Conservation (phyloP, 1,284 basidiomycete genomes). For the Schizophyllum commune region DNA sequence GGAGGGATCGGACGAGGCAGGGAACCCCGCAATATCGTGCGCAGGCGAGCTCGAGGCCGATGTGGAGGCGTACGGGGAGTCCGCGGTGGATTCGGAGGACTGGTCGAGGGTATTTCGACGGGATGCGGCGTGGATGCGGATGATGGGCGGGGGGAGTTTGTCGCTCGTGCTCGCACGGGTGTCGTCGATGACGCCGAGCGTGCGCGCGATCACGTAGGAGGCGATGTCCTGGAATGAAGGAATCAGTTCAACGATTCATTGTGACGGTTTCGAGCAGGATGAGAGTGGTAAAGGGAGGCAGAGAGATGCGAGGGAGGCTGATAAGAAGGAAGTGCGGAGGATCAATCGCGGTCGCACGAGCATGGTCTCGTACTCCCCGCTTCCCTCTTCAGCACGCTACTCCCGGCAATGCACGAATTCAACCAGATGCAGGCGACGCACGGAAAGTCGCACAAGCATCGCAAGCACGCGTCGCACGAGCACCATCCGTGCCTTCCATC, state of each 20-base stretch:
- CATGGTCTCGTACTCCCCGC: too few species aligned
- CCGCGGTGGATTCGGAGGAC: slow-evolving; percentile 17
- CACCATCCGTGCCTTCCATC: too few species aligned
- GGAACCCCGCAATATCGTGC: too few species aligned
- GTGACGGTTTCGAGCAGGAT: too few species aligned
- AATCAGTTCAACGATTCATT: too few species aligned
- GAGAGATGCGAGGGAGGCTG: slow-evolving; percentile 1
- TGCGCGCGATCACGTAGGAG: slow-evolving; percentile 78
- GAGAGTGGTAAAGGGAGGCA: background rate
- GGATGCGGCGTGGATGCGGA: slow-evolving; percentile 14
- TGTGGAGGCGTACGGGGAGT: slow-evolving; percentile 14
- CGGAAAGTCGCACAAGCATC: slow-evolving; percentile 28
- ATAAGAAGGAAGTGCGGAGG: background rate
- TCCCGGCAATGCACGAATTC: too few species aligned
- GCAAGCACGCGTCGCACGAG: too few species aligned
- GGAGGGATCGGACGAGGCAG: too few species aligned
- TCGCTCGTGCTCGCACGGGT: slow-evolving; percentile 64
- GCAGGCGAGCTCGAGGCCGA: slow-evolving; percentile 5
- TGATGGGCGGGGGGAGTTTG: slow-evolving; percentile 15
- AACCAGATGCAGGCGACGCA: too few species aligned
- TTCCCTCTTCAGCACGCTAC: too few species aligned
- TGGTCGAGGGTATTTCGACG: slow-evolving; percentile 15
- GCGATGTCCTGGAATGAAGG: slow-evolving; percentile 55
- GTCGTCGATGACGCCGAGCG: slow-evolving; percentile 66
- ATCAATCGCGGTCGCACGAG: too few species aligned